Percentiles rank a stretch among this genome's conserved stretches.
phyloP scores from a whole-genome alignment of 768 basidiomycete species.

The Tricholoma terreum region DNA sequence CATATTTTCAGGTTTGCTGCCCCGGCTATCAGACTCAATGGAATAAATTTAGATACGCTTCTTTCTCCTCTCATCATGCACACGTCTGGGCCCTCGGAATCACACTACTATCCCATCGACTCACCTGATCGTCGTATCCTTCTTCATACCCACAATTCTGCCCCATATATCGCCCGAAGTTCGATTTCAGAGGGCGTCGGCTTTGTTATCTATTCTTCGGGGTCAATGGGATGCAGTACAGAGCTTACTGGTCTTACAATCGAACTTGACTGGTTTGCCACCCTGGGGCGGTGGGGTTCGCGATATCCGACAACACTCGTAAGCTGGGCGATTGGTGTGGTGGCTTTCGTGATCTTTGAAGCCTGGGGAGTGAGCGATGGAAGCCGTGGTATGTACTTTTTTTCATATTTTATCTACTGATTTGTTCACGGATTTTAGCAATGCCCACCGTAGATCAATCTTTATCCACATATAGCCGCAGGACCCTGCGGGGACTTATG shows the following conservation, averaged over 20 bases:
- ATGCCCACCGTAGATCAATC: slow-evolving; percentile 52
- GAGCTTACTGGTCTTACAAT: slow-evolving; percentile 42
- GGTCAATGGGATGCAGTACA: slow-evolving; percentile 44
- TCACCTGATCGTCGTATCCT: slow-evolving; percentile 37
- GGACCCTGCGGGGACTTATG: slow-evolving; percentile 41
- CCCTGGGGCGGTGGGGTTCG: slow-evolving; percentile 64
- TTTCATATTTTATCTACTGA: not conserved
- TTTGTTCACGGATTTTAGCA: slow-evolving; percentile 23
- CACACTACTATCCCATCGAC: slow-evolving; percentile 61
- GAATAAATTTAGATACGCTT: slow-evolving; percentile 39
- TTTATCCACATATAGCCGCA: slow-evolving; percentile 39
- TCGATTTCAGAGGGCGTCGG: slow-evolving; percentile 31
- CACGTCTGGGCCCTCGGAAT: slow-evolving; percentile 55
- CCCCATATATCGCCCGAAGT: slow-evolving; percentile 57
- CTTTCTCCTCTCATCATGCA: slow-evolving; percentile 69
- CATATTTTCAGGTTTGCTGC: slow-evolving; percentile 6
- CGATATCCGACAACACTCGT: slow-evolving; percentile 73
- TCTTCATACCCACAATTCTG: slow-evolving; percentile 68
- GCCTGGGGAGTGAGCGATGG: slow-evolving; percentile 42
- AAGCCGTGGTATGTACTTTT: slow-evolving; percentile 19
- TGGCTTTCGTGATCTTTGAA: slow-evolving; percentile 52
- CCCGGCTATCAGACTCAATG: slow-evolving; percentile 3
- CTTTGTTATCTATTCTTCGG: slow-evolving; percentile 59
- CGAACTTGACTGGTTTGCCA: slow-evolving; percentile 67
- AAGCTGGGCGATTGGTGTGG: slow-evolving; percentile 74